Base-by-base conservation (phyloP, 345 rosid species). In the Dovyalis caffra region DNA sequence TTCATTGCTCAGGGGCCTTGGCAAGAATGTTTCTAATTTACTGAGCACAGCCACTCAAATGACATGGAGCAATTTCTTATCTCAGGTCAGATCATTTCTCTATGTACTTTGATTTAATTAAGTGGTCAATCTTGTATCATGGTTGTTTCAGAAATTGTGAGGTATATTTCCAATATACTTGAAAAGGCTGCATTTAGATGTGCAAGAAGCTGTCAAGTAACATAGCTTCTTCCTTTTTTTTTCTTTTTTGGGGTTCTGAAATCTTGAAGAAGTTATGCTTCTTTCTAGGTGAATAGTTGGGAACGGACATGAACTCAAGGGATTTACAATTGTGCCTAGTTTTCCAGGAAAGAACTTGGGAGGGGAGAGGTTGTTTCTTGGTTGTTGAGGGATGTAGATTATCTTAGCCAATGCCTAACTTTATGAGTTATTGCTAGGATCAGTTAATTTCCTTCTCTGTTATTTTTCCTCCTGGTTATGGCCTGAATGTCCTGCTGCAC, bases 1-100 rank as follows among this genome's bases (percentile, higher is more conserved):
- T 66, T 85, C 88, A 37, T 69, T 88, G 77, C 69, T 88, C 70
- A 84, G 87, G 32, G 81, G 89, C 79, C 88, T 85, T 68, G 79
- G 69, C 73, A 82, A 81, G 76, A 80, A 70, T 38, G 64, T 77
- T 66, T 81, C 79, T 72, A 75, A 80, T 66, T 80, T 76, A 35
- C 28, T 81, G 66, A 83, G 61, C 73, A 25, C 84, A 53, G 76
- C 83, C 10, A 74, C 18, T 75, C 87, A 86, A 66, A 66, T 73
- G 65, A 67, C 82, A 65, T 75, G 68, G 29, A 74, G 38, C 57
- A 79, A 45, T 77, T 72, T 72, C 68, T 68, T 83, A 80, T 80
- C 79, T 79, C 93, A 86, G 90, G 93, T 86, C 10, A 76, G 85
- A 34, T 28, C 5, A 26, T 37, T 64, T 38, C 23, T 29, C n/a